phyloP scores from a whole-genome alignment of 1,139 yeast genomes.

The Candida tropicalis region DNA sequence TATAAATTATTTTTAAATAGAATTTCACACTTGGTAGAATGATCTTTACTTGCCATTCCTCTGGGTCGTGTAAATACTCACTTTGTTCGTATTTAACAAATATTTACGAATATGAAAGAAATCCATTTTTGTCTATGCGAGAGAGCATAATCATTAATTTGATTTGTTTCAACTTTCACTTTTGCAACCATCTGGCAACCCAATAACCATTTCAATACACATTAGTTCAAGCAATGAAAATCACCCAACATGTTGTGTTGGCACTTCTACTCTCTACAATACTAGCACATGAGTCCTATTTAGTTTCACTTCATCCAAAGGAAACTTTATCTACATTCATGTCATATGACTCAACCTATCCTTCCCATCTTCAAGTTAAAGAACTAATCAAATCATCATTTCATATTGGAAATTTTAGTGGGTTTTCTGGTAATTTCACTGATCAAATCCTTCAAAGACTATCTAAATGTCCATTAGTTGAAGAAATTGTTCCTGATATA shows the following conservation, averaged over 20 bases:
- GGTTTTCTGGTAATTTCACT: constrained; percentile 62
- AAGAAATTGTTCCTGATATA: constrained; percentile 62
- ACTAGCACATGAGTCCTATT: constrained; percentile 16
- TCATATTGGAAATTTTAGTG: constrained; percentile 64
- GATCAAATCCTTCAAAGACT: constrained; percentile 48
- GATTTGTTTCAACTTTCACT: no score
- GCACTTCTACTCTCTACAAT: neutral
- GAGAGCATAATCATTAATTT: neutral
- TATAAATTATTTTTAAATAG: no score
- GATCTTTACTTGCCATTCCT: no score
- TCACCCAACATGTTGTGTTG: neutral
- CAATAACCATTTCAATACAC: neutral
- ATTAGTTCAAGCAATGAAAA: neutral
- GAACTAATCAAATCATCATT: constrained; percentile 47
- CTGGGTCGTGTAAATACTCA: no score
- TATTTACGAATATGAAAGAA: no score
- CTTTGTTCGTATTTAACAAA: no score
- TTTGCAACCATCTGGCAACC: neutral
- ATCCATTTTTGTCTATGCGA: neutral
- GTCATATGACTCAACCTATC: constrained; percentile 35
- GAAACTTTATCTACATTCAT: constrained; percentile 43
- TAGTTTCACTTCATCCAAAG: constrained; percentile 28
- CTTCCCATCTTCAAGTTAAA: constrained; percentile 37
- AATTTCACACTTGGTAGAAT: no score
- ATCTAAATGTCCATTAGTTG: constrained; percentile 49